Evolutionary conservation across 116 monocot genomes (phyloP).

Genomic region (Trichopus zeylanicus): DNA sequence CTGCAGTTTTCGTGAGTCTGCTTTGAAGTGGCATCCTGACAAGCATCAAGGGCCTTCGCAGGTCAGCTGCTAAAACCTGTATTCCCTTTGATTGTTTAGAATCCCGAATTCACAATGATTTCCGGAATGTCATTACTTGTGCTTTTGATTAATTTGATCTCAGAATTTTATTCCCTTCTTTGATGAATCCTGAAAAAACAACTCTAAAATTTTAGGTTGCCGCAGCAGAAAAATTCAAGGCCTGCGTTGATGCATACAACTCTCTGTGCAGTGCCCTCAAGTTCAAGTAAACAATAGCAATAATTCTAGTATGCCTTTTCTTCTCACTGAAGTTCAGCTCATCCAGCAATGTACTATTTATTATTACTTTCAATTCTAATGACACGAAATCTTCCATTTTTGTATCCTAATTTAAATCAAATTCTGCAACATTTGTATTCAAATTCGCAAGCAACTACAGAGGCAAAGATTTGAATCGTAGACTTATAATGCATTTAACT

Average conservation of each 20-base stretch:
- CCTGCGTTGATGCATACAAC: conserved; percentile 80
- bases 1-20: conserved; percentile 68
- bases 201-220: conserved; percentile 49
- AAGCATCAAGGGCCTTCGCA: conserved; percentile 84
- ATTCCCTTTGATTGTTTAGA: neutral
- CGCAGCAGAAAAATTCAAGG: conserved; percentile 89
- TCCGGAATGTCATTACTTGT: neutral
- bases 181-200: too few relatives aligned
- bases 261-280: conserved; percentile 51
- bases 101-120: neutral
- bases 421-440: too few relatives aligned
- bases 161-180: too few relatives aligned
- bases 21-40: conserved; percentile 97
- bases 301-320: neutral
- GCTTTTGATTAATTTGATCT: neutral
- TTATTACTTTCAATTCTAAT: too few relatives aligned
- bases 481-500: neutral
- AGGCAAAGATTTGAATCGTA: neutral
- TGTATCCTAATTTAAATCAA: too few relatives aligned
- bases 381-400: too few relatives aligned
- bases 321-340: too few relatives aligned
- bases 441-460: too few relatives aligned
- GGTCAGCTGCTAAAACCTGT: conserved; percentile 21
- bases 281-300: conserved; percentile 16
- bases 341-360: too few relatives aligned